Percentiles rank a stretch among this genome's conserved stretches.
Evolutionary conservation across 140 eudicot genomes (phyloP).

Genomic region (Bidens hawaiensis): DNA sequence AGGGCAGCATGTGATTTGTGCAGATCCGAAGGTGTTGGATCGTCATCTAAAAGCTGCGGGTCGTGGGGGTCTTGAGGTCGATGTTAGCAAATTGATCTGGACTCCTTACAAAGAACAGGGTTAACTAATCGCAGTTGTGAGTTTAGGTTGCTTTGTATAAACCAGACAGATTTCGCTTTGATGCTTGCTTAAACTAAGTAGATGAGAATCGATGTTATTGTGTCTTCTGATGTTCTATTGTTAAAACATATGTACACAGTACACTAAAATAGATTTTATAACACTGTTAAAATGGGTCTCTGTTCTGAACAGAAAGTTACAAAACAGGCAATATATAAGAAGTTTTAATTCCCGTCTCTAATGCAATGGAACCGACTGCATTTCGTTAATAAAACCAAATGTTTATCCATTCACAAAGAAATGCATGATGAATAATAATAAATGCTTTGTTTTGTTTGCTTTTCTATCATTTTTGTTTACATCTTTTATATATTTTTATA

Average conservation of each 20-base stretch:
- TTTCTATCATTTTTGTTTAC: too few species aligned
- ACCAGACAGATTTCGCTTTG: not conserved
- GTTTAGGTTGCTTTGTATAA: not conserved
- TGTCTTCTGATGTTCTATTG: not conserved
- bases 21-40: constrained; percentile 93
- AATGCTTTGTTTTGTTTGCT: too few species aligned
- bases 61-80: constrained; percentile 88
- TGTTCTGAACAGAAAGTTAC: too few species aligned
- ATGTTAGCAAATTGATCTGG: constrained; percentile 91
- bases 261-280: too few species aligned
- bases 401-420: too few species aligned
- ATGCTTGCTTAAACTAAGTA: not conserved
- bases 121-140: constrained; percentile 14
- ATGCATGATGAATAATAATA: too few species aligned
- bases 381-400: too few species aligned
- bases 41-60: constrained; percentile 97
- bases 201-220: not conserved
- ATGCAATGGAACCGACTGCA: too few species aligned
- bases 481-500: too few species aligned
- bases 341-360: too few species aligned
- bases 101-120: constrained; percentile 95
- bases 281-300: too few species aligned
- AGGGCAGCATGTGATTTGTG: constrained; percentile 96
- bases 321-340: too few species aligned
- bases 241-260: not conserved